These are phyloP conservation scores for Ophiostoma piceae DNA, from an alignment of 2,329 filamentous ascomycete species.

Conservation along the genomic window DNA sequence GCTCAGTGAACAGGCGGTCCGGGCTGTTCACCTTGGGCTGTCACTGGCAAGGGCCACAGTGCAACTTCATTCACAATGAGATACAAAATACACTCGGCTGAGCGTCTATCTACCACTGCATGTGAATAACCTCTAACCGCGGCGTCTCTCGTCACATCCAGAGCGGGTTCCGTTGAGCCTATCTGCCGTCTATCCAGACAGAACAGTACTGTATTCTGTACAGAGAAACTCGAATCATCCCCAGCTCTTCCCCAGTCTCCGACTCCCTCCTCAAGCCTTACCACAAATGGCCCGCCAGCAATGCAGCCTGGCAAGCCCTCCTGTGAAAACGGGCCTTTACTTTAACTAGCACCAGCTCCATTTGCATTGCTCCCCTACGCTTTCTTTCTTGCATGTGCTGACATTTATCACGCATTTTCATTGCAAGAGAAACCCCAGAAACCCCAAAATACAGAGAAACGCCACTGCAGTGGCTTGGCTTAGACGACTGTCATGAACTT, in stretches of 20 bases:
- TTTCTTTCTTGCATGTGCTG: neutral
- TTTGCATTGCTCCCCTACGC: slow-evolving; percentile 7
- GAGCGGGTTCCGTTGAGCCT: neutral
- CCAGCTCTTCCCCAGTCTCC: neutral
- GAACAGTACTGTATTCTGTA: neutral
- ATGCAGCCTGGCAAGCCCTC: slow-evolving; percentile 4
- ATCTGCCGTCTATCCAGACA: neutral
- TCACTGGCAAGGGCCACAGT: no score
- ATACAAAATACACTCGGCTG: no score
- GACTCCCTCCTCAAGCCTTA: neutral
- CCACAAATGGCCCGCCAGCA: slow-evolving; percentile 2
- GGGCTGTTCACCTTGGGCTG: no score
- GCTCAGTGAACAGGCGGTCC: no score
- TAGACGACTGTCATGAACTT: no score
- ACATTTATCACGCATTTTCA: neutral
- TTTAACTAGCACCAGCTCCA: neutral
- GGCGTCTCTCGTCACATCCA: neutral
- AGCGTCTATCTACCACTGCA: neutral
- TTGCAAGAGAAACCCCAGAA: no score
- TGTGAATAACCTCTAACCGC: neutral
- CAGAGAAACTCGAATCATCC: neutral
- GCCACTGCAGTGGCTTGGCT: no score
- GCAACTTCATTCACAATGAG: no score
- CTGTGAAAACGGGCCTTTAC: slow-evolving; percentile 9
- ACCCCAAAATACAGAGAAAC: no score